Conservation (phyloP, 345 rosid genomes). For the Hypericum androsaemum region DNA sequence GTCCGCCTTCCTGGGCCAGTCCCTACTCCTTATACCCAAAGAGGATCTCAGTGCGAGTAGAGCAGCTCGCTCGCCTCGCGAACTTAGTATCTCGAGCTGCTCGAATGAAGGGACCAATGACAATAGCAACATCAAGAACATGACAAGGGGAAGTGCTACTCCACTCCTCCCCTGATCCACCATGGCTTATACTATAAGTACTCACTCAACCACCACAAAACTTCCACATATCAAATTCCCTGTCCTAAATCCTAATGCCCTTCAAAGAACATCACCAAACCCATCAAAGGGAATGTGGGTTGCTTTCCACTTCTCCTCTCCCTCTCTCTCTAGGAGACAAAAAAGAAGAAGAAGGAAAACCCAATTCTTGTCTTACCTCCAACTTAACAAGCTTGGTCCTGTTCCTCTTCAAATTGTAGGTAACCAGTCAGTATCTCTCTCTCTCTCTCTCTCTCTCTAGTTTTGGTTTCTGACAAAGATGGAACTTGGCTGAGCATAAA, state of each 20-base stretch:
- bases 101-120: constrained; percentile 41
- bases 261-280: background rate
- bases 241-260: too few relatives aligned
- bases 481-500: too few relatives aligned
- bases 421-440: too few relatives aligned
- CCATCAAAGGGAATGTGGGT: too few relatives aligned
- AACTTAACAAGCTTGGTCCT: too few relatives aligned
- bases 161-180: constrained; percentile 38
- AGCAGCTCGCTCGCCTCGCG: constrained; percentile 42
- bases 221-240: constrained; percentile 17
- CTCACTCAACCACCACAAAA: constrained; percentile 2
- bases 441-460: too few relatives aligned
- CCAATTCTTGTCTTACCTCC: too few relatives aligned
- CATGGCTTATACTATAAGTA: constrained; percentile 36
- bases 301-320: background rate
- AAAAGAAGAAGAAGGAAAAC: too few relatives aligned
- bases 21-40: constrained; percentile 70
- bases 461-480: too few relatives aligned
- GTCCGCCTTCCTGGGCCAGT: constrained; percentile 84
- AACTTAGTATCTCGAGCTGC: constrained; percentile 39
- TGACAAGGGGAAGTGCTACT: constrained; percentile 15
- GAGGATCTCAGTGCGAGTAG: constrained; percentile 77
- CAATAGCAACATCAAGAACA: constrained; percentile 30
- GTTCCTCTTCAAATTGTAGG: too few relatives aligned
- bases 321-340: background rate